phyloP scores from a whole-genome alignment of 2,329 filamentous ascomycete species.

The Fusarium robinianum region DNA sequence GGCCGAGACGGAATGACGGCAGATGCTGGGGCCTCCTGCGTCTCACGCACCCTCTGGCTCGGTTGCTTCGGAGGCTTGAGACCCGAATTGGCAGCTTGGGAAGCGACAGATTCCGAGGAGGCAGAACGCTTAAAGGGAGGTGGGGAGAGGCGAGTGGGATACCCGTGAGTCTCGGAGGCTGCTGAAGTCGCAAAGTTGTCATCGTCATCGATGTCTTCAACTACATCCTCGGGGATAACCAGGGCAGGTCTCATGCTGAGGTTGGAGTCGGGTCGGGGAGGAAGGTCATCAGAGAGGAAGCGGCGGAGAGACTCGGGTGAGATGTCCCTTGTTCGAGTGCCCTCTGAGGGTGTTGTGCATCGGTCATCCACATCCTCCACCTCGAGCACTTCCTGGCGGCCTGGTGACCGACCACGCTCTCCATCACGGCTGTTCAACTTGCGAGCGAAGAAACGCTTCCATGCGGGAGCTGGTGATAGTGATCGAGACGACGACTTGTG shows the following conservation, averaged over 20 bases:
- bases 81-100: slow-evolving; percentile 29
- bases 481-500: slow-evolving; percentile 52
- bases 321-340: slow-evolving; percentile 54
- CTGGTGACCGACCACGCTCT: slow-evolving; percentile 42
- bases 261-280: slow-evolving; percentile 35
- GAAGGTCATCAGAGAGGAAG: slow-evolving; percentile 55
- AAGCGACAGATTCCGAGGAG: slow-evolving; percentile 38
- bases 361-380: slow-evolving; percentile 23
- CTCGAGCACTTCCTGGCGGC: slow-evolving; percentile 32
- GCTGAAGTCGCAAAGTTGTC: slow-evolving; percentile 65
- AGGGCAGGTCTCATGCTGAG: slow-evolving; percentile 40
- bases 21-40: slow-evolving; percentile 24
- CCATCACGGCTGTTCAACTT: slow-evolving; percentile 43
- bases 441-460: slow-evolving; percentile 57
- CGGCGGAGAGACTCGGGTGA: slow-evolving; percentile 60
- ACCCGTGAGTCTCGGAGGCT: slow-evolving; percentile 49
- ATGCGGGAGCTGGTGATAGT: slow-evolving; percentile 54
- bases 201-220: slow-evolving; percentile 57
- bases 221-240: slow-evolving; percentile 44
- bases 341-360: slow-evolving; percentile 43
- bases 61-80: slow-evolving; percentile 29
- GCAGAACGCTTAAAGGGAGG: slow-evolving; percentile 52
- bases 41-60: slow-evolving; percentile 13
- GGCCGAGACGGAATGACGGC: slow-evolving; percentile 28
- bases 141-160: slow-evolving; percentile 55